phyloP scores from a whole-genome alignment of 2,329 filamentous ascomycete genomes.

The Exophiala sideris region DNA sequence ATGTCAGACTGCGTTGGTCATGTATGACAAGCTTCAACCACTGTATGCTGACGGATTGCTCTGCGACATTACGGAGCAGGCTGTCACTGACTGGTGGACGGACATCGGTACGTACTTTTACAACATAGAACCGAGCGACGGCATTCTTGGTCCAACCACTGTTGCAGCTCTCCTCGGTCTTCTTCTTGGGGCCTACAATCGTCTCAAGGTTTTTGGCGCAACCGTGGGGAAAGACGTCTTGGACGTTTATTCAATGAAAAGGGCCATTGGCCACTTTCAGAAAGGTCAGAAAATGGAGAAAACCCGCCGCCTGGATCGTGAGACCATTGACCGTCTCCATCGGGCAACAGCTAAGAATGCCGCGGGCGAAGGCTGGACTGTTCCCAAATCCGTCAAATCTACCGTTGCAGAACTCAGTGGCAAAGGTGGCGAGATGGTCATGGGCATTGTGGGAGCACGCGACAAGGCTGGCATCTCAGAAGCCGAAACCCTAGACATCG shows the following conservation, averaged over 20 bases:
- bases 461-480: constrained; percentile 89
- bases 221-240: constrained; percentile 89
- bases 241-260: constrained; percentile 76
- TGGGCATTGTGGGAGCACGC: constrained; percentile 84
- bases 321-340: constrained; percentile 77
- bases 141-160: constrained; percentile 86
- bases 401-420: constrained; percentile 91
- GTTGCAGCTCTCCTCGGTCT: constrained; percentile 84
- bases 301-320: constrained; percentile 75
- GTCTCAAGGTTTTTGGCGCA: constrained; percentile 78
- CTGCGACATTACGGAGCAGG: constrained; percentile 87
- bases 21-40: constrained; percentile 83
- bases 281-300: constrained; percentile 78
- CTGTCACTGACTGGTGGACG: constrained; percentile 93
- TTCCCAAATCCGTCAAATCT: constrained; percentile 91
- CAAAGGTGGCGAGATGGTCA: constrained; percentile 89
- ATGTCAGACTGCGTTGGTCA: constrained; percentile 80
- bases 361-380: constrained; percentile 82
- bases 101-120: constrained; percentile 90
- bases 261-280: constrained; percentile 83
- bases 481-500: constrained; percentile 86
- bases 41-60: constrained; percentile 89
- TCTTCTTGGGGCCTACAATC: constrained; percentile 83
- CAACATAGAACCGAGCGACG: constrained; percentile 87
- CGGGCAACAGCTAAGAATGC: constrained; percentile 85